These are phyloP conservation scores for Peronosclerospora sorghi DNA, from an alignment of 352 stramenopile genomes.

Conservation along the genomic window DNA sequence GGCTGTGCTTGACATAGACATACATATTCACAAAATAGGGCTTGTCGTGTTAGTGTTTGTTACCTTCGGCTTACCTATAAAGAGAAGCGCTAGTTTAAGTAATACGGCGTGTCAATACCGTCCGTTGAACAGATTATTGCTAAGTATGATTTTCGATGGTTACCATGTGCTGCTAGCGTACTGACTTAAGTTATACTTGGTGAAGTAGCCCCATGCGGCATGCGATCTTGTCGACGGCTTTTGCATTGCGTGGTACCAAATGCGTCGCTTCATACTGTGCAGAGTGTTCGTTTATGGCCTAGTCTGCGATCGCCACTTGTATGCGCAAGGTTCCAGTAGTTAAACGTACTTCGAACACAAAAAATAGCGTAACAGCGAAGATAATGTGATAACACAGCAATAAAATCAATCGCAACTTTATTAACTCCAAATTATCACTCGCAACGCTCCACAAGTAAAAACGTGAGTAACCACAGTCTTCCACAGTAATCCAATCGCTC, in stretches of 20 bases:
- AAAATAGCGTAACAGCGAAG: too few relatives aligned
- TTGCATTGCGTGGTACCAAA: constrained; percentile 55
- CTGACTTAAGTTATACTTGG: constrained; percentile 4
- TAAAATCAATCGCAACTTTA: too few relatives aligned
- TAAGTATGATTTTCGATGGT: constrained; percentile 45
- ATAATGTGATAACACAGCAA: too few relatives aligned
- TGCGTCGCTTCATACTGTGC: constrained; percentile 57
- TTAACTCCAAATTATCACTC: too few relatives aligned
- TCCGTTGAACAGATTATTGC: constrained; percentile 26
- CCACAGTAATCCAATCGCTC: too few relatives aligned
- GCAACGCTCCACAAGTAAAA: too few relatives aligned
- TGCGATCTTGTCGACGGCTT: constrained; percentile 80
- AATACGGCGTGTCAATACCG: constrained; percentile 92
- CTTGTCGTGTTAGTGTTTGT: constrained; percentile 78
- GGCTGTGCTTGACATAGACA: constrained; percentile 19
- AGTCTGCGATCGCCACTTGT: too few relatives aligned
- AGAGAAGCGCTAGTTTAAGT: constrained; percentile 62
- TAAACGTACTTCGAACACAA: too few relatives aligned
- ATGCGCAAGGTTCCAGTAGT: too few relatives aligned
- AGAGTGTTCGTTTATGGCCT: too few relatives aligned
- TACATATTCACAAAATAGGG: constrained; percentile 52
- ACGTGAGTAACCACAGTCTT: too few relatives aligned
- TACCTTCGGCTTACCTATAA: constrained; percentile 22
- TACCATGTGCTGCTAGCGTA: not conserved
- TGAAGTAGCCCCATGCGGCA: constrained; percentile 88